These are phyloP conservation scores for Pseudocercospora cruenta DNA, from an alignment of 2,329 filamentous ascomycete species.

Conservation along the genomic window DNA sequence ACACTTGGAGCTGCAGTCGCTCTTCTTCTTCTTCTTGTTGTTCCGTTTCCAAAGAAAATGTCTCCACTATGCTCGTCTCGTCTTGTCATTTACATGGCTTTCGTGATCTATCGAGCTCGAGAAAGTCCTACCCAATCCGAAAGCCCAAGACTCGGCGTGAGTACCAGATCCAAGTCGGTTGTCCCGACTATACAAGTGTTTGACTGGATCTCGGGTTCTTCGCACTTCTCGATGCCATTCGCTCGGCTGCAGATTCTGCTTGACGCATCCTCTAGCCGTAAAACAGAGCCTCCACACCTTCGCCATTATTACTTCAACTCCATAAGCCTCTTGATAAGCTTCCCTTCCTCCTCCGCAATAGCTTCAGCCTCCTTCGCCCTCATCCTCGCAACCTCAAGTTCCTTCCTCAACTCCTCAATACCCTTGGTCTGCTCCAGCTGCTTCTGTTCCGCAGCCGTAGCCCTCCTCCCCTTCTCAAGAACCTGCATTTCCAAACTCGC, in stretches of 20 bases:
- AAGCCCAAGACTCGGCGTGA: not conserved
- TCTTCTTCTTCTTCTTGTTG: not conserved
- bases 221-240: not conserved
- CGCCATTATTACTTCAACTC: not conserved
- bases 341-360: constrained; percentile 19
- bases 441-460: constrained; percentile 9
- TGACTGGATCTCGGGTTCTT: not conserved
- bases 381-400: not conserved
- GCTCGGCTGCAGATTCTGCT: not conserved
- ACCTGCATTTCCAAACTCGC: not conserved
- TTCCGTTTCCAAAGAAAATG: not conserved
- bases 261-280: too few species aligned
- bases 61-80: not conserved
- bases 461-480: not conserved
- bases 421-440: constrained; percentile 2
- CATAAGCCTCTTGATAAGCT: constrained; percentile 18
- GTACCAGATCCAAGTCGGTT: not conserved
- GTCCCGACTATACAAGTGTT: not conserved
- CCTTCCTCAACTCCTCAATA: constrained; percentile 8
- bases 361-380: not conserved
- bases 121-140: not conserved
- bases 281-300: too few species aligned
- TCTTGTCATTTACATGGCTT: not conserved
- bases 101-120: not conserved
- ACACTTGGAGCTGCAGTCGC: not conserved